These are phyloP conservation scores for Pholiota microspora DNA, from an alignment of 768 basidiomycete genomes.

Conservation along the genomic window DNA sequence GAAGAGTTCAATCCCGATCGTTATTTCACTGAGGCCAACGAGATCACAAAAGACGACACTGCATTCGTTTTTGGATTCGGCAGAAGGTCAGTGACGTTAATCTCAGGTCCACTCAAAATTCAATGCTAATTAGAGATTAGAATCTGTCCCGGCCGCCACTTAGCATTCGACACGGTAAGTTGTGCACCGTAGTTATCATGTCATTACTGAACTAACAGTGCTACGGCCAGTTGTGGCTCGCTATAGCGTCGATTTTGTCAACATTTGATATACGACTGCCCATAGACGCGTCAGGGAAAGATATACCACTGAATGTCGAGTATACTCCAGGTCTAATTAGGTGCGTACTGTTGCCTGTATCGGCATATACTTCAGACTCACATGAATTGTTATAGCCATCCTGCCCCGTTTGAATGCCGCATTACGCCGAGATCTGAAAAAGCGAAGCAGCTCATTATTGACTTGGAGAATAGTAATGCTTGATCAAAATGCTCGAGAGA, in stretches of 20 bases:
- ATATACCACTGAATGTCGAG: background rate
- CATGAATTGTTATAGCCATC: too few relatives aligned
- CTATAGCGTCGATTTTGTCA: background rate
- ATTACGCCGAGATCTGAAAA: too few relatives aligned
- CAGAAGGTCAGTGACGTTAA: conserved; percentile 15
- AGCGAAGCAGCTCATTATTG: too few relatives aligned
- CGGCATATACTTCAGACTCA: background rate
- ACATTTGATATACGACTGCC: background rate
- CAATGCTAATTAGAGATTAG: background rate
- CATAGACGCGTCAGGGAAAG: background rate
- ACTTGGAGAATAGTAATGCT: too few relatives aligned
- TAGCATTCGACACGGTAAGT: background rate
- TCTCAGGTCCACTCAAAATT: too few relatives aligned
- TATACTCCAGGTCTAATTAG: background rate
- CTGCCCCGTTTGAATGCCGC: too few relatives aligned
- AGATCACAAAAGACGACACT: conserved; percentile 12
- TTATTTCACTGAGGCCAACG: conserved; percentile 14
- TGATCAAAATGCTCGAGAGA: background rate
- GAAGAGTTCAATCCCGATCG: conserved; percentile 26
- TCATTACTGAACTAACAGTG: background rate
- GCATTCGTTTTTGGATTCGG: conserved; percentile 20
- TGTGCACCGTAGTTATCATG: too few relatives aligned
- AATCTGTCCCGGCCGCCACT: conserved; percentile 3
- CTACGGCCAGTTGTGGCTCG: background rate
- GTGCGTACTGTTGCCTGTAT: background rate